Base-by-base conservation (phyloP, 495 filamentous ascomycete genomes). In the Tuber umbilicatum region DNA sequence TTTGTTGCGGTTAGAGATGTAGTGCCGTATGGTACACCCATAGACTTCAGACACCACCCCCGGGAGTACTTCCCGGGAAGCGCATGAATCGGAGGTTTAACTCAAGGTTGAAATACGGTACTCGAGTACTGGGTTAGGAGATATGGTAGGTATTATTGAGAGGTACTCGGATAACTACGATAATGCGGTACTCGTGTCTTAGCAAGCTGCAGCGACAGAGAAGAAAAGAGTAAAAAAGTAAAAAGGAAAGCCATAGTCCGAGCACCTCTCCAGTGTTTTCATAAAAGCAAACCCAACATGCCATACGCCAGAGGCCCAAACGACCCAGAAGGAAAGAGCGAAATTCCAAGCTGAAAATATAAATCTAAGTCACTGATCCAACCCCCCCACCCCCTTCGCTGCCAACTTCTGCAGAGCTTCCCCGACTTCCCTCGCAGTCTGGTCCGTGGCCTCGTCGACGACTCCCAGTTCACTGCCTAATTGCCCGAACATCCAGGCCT, bases 401-500 rank as follows among this genome's bases (percentile, higher is more conserved):
- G 90, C 85, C 38, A 84, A 86, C 81, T 85, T 85, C 77, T 84
- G 82, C 3, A 88, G 79, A 14, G 84, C 85, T 43, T 77, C 78
- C 5, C 85, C 88, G 74, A 89, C 84, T 45, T 83, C 83, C 78
- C 89, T 88, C 27, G 87, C 84, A 79, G 85, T 84, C 79, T 87
- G 84, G 74, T 85, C 83, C 40, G 82, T 82, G 68, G 85, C 83
- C 64, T 85, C 82, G 79, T 86, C 86, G 68, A 76, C 76, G 2
- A 72, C 73, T 31, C 87, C 88, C 5, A 91, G 79, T 0, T 79
- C 78, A n/a, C 89, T 90, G 37, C 91, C 84, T n/a, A 92, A 84
- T 74, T 89, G 87, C 23, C 91, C 91, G 78, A 91, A 91, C 38
- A 92, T 84, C 91, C 91, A 93, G n/a, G 88, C 86, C 78, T 93